Evolutionary conservation across 139 green algal species (phyloP).

Genomic region (Tetraselmis striata): DNA sequence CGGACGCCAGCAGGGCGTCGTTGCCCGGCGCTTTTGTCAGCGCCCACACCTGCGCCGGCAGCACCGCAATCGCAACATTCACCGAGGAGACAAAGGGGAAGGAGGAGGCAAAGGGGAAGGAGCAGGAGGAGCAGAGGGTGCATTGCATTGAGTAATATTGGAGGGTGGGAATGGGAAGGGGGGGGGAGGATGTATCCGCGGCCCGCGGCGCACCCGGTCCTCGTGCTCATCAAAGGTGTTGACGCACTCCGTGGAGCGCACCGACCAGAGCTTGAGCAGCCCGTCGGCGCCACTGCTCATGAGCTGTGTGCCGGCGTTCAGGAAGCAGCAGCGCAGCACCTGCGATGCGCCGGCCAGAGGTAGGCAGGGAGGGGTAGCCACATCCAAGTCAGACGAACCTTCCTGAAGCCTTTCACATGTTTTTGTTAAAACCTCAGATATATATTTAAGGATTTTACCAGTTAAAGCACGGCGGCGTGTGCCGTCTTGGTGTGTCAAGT

Average conservation of each 20-base stretch:
- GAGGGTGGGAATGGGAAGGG: not conserved
- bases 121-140: no score
- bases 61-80: constrained; percentile 60
- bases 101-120: no score
- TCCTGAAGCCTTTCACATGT: no score
- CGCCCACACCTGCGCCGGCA: constrained; percentile 76
- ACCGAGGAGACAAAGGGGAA: constrained; percentile 70
- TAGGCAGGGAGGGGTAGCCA: no score
- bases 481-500: no score
- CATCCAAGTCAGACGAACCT: no score
- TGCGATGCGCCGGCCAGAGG: no score
- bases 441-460: no score
- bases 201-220: constrained; percentile 69
- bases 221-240: constrained; percentile 90
- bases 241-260: constrained; percentile 57
- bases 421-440: no score
- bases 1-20: constrained; percentile 50
- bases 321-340: constrained; percentile 73
- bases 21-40: constrained; percentile 31
- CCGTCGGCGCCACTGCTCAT: constrained; percentile 83
- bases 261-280: constrained; percentile 90
- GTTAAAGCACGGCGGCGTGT: no score
- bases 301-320: constrained; percentile 72
- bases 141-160: no score
- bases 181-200: constrained; percentile 11